phyloP scores from a whole-genome alignment of 768 basidiomycete genomes.

The Panellus pusillus region DNA sequence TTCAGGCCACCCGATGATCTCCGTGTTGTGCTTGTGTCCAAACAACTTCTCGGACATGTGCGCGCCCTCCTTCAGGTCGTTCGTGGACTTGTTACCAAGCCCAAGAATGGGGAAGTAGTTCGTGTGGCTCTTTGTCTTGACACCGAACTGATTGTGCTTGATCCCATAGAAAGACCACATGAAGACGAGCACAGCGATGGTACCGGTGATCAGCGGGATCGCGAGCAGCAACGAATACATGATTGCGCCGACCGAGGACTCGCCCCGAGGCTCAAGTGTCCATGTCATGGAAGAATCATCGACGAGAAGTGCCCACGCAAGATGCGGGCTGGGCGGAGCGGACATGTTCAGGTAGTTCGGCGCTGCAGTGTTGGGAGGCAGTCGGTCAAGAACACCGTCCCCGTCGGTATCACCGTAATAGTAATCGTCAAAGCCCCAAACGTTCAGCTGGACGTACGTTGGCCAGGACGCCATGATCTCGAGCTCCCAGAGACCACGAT shows the following conservation, averaged over 20 bases:
- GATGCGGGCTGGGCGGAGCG: constrained; percentile 82
- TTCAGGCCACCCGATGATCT: constrained; percentile 96
- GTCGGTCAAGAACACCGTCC: constrained; percentile 86
- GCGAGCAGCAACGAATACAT: constrained; percentile 82
- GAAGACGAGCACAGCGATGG: constrained; percentile 81
- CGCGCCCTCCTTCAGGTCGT: constrained; percentile 65
- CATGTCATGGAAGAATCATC: constrained; percentile 78
- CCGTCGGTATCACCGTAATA: constrained; percentile 90
- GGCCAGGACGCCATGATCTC: constrained; percentile 93
- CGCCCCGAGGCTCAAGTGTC: constrained; percentile 79
- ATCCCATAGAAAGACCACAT: constrained; percentile 98
- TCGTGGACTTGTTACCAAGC: constrained; percentile 62
- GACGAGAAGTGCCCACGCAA: constrained; percentile 83
- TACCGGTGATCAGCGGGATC: constrained; percentile 84
- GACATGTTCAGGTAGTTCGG: constrained; percentile 92
- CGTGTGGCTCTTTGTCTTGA: constrained; percentile 65
- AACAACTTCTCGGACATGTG: constrained; percentile 75
- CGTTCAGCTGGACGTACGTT: constrained; percentile 85
- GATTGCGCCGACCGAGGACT: constrained; percentile 77
- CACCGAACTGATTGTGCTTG: constrained; percentile 90
- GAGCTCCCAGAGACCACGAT: constrained; percentile 75
- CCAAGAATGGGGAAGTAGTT: constrained; percentile 91
- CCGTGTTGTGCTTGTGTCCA: constrained; percentile 59
- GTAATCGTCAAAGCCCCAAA: constrained; percentile 88
- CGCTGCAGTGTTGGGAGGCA: constrained; percentile 84